These are phyloP conservation scores for Cylindrodendrum hubeiense DNA, from an alignment of 2,329 filamentous ascomycete species.

Conservation along the genomic window DNA sequence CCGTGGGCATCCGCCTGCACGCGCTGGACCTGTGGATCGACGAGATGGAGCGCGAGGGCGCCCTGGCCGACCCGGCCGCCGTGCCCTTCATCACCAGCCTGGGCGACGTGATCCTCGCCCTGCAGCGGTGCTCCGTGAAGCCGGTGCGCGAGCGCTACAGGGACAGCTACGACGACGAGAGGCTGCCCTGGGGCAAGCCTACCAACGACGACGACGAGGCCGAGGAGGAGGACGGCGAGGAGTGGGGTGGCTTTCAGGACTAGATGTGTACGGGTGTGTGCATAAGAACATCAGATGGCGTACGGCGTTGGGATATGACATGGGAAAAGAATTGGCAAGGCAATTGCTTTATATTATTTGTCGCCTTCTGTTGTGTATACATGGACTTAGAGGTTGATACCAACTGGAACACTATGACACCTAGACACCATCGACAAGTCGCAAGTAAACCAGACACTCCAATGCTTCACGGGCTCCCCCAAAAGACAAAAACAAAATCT, in stretches of 20 bases:
- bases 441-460: neutral
- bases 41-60: constrained; percentile 80
- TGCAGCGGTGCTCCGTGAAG: constrained; percentile 75
- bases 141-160: constrained; percentile 76
- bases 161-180: constrained; percentile 80
- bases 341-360: constrained; percentile 8
- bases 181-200: constrained; percentile 70
- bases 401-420: constrained; percentile 28
- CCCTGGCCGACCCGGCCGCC: constrained; percentile 55
- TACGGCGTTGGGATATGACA: constrained; percentile 42
- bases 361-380: constrained; percentile 22
- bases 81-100: constrained; percentile 65
- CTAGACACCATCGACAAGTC: constrained; percentile 30
- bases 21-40: constrained; percentile 92
- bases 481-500: neutral
- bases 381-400: constrained; percentile 39
- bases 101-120: constrained; percentile 65
- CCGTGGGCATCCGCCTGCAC: constrained; percentile 88
- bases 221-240: constrained; percentile 57
- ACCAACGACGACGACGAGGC: constrained; percentile 49
- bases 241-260: constrained; percentile 79
- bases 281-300: constrained; percentile 29
- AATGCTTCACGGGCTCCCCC: neutral
- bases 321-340: constrained; percentile 28
- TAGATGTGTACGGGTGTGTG: constrained; percentile 48